phyloP scores from a whole-genome alignment of 257 asterid species.

The Solanum pennellii region DNA sequence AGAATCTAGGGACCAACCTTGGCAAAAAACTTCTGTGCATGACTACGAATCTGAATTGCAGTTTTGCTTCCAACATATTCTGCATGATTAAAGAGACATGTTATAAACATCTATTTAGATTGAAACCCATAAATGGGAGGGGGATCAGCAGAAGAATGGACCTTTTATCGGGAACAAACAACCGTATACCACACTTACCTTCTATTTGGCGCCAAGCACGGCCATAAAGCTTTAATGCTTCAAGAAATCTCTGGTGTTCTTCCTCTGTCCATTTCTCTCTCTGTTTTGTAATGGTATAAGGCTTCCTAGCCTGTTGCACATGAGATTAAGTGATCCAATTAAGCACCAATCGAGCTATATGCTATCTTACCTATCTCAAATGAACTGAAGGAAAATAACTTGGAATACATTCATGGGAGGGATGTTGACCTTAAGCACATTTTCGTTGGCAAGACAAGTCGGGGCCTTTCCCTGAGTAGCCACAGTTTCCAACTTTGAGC shows the following conservation, averaged over 20 bases:
- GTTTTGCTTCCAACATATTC: slow-evolving; percentile 81
- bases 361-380: neutral
- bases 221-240: slow-evolving; percentile 71
- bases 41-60: slow-evolving; percentile 87
- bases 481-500: slow-evolving; percentile 13
- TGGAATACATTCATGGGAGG: neutral
- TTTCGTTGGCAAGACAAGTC: slow-evolving; percentile 19
- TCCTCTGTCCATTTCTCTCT: slow-evolving; percentile 85
- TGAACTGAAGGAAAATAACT: neutral
- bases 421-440: slow-evolving; percentile 45
- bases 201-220: slow-evolving; percentile 91
- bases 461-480: slow-evolving; percentile 15
- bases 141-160: neutral
- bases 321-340: slow-evolving; percentile 14
- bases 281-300: slow-evolving; percentile 74
- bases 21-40: slow-evolving; percentile 82
- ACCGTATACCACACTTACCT: slow-evolving; percentile 42
- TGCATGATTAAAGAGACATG: slow-evolving; percentile 11
- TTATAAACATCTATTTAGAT: neutral
- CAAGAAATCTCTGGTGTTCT: slow-evolving; percentile 71
- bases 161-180: slow-evolving; percentile 6
- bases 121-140: neutral
- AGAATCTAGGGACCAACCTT: slow-evolving; percentile 25
- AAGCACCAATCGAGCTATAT: slow-evolving; percentile 1
- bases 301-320: slow-evolving; percentile 58